These are phyloP conservation scores for Tilletiopsis washingtonensis DNA, from an alignment of 1,284 basidiomycete species.

Conservation along the genomic window DNA sequence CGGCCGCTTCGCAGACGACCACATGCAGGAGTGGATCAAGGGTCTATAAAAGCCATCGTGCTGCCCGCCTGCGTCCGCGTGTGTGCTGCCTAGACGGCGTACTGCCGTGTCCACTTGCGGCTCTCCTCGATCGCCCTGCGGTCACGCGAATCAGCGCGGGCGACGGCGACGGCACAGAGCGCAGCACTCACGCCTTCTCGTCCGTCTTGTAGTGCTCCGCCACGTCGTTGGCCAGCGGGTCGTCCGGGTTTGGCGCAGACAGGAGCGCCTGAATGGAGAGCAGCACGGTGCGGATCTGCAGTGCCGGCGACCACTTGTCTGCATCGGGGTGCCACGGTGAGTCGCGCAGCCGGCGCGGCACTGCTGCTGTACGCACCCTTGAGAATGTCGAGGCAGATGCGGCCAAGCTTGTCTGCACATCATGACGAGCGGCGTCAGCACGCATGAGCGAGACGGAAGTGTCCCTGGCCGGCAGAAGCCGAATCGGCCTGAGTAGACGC, in stretches of 20 bases:
- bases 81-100: too few relatives aligned
- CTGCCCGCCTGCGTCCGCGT: too few relatives aligned
- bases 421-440: too few relatives aligned
- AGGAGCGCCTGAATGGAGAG: slow-evolving; percentile 92
- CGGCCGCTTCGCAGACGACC: too few relatives aligned
- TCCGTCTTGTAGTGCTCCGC: slow-evolving; percentile 99
- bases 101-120: slow-evolving; percentile 39
- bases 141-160: not conserved
- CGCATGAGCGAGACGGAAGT: too few relatives aligned
- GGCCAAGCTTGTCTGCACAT: slow-evolving; percentile 96
- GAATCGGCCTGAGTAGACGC: too few relatives aligned
- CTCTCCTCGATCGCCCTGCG: slow-evolving; percentile 41
- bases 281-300: slow-evolving; percentile 95
- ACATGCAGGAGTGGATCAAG: too few relatives aligned
- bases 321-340: not conserved
- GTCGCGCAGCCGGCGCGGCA: not conserved
- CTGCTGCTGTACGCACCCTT: slow-evolving; percentile 62
- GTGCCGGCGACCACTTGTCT: slow-evolving; percentile 99
- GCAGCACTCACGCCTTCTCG: slow-evolving; percentile 68
- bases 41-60: too few relatives aligned
- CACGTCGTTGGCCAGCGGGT: slow-evolving; percentile 85
- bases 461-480: too few relatives aligned
- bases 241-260: slow-evolving; percentile 93
- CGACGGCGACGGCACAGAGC: slow-evolving; percentile 1
- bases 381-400: slow-evolving; percentile 95